Evolutionary conservation across 2,329 filamentous ascomycete genomes (phyloP), one percentile per base, ranked within the genome.

Genomic region (Fusarium multiceps): DNA sequence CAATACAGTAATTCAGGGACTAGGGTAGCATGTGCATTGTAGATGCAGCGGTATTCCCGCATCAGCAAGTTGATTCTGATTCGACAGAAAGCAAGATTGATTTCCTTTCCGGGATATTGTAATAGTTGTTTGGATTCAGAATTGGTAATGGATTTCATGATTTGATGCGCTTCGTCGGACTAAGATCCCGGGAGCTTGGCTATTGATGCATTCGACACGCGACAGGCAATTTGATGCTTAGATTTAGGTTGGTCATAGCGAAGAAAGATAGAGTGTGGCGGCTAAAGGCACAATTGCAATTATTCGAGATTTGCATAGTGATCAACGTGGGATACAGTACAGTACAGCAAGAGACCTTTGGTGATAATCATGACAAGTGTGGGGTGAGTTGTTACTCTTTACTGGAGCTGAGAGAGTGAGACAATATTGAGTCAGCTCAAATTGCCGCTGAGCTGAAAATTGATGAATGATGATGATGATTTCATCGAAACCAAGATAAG

Each of bases 81-180:
- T 74, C 66, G 72, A 60, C 41, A 55, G 37, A 21, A 49, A 41
- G 21, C 47, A 59, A 50, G 46, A 45, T 56, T 43, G 49, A 59
- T 49, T 66, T 57, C 68, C 63, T 55, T 65, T 70, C 64, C 61
- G 50, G 65, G 69, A 45, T 46, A 55, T 46, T 47, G 43, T 13
- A 41, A 51, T 62, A 53, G 32, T 45, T 46, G 55, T 65, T 68
- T 71, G 63, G 59, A 23, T 61, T 62, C 37, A 27, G 59, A 71
- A 69, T 71, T 71, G 64, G 68, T 71, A 71, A 71, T 71, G 43
- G 59, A 71, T 66, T 71, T 54, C 45, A 50, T 69, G 49, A 58
- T 56, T 69, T 66, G 55, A 42, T 53, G 48, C 46, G 59, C 56
- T 48, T 69, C 42, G 49, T 66, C 68, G 69, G 60, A 42, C 54